Conservation (phyloP, 768 basidiomycete genomes). For the Leccinum rimulosum region DNA sequence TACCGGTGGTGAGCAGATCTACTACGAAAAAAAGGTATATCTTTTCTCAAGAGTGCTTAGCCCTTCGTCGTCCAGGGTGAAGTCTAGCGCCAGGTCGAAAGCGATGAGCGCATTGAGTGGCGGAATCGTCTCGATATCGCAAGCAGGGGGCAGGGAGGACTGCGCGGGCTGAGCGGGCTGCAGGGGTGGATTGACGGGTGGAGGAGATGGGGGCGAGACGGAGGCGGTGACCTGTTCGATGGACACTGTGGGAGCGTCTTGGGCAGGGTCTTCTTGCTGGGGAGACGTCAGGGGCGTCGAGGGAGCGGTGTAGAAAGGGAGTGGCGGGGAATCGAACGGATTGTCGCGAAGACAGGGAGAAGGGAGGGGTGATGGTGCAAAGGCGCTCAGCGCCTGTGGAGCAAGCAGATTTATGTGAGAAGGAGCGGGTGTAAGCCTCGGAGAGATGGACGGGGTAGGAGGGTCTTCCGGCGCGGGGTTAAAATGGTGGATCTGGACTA, state of each 20-base stretch:
- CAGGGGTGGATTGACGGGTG: slow-evolving; percentile 21
- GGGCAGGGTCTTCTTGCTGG: slow-evolving; percentile 36
- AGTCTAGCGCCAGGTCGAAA: slow-evolving; percentile 35
- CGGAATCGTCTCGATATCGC: slow-evolving; percentile 27
- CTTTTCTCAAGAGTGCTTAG: slow-evolving; percentile 83
- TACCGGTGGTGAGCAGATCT: slow-evolving; percentile 60
- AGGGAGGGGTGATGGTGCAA: slow-evolving; percentile 30
- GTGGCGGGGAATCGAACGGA: slow-evolving; percentile 36
- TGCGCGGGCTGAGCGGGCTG: slow-evolving; percentile 23
- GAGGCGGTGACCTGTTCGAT: slow-evolving; percentile 19
- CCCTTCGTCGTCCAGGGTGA: slow-evolving; percentile 70
- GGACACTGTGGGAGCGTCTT: slow-evolving; percentile 18
- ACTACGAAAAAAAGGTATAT: slow-evolving; percentile 87
- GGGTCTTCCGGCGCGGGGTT: slow-evolving; percentile 18
- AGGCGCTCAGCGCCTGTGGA: slow-evolving; percentile 33
- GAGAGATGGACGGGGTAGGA: slow-evolving; percentile 5
- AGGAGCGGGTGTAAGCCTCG: slow-evolving; percentile 25
- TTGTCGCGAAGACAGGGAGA: slow-evolving; percentile 36
- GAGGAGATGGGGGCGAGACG: slow-evolving; percentile 23
- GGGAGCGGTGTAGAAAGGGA: slow-evolving; percentile 48
- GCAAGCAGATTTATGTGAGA: slow-evolving; percentile 34
- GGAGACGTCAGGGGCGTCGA: slow-evolving; percentile 43
- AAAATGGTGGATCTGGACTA: slow-evolving; percentile 28
- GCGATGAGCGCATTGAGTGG: slow-evolving; percentile 24
- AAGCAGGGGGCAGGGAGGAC: slow-evolving; percentile 20